Evolutionary conservation across 2,329 filamentous ascomycete genomes (phyloP).

Genomic region (Penicillium sp.): DNA sequence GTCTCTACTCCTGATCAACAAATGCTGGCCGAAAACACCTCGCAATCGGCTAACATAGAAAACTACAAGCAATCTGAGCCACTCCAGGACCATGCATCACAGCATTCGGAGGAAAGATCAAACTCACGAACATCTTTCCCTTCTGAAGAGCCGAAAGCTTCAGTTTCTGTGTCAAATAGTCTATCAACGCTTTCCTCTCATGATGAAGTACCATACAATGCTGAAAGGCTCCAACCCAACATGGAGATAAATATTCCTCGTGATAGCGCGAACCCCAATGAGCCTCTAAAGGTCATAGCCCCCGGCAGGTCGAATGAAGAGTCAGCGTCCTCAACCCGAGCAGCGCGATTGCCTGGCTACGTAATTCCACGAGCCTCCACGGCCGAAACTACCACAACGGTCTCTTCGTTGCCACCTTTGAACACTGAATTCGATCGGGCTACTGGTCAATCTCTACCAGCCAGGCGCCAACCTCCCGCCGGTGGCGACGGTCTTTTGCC

Average conservation of each 20-base stretch:
- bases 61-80: constrained; percentile 29
- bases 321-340: constrained; percentile 39
- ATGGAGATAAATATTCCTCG: constrained; percentile 29
- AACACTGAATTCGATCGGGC: constrained; percentile 31
- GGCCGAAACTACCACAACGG: constrained; percentile 44
- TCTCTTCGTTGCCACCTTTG: constrained; percentile 38
- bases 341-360: constrained; percentile 48
- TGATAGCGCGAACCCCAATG: constrained; percentile 27
- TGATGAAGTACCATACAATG: constrained; percentile 25
- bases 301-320: constrained; percentile 32
- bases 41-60: constrained; percentile 22
- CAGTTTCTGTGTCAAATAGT: constrained; percentile 31
- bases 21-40: constrained; percentile 29
- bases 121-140: constrained; percentile 33
- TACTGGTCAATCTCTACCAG: constrained; percentile 16
- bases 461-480: constrained; percentile 19
- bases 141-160: constrained; percentile 26
- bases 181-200: constrained; percentile 30
- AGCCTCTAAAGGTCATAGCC: constrained; percentile 28
- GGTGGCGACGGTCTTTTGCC: constrained; percentile 40
- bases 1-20: constrained; percentile 24
- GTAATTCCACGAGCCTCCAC: constrained; percentile 42
- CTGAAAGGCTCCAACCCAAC: constrained; percentile 30
- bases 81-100: constrained; percentile 18
- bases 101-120: constrained; percentile 34